Evolutionary conservation across 2,329 filamentous ascomycete genomes (phyloP), one percentile per base, ranked within the genome.

Genomic region (Fusarium sp.): DNA sequence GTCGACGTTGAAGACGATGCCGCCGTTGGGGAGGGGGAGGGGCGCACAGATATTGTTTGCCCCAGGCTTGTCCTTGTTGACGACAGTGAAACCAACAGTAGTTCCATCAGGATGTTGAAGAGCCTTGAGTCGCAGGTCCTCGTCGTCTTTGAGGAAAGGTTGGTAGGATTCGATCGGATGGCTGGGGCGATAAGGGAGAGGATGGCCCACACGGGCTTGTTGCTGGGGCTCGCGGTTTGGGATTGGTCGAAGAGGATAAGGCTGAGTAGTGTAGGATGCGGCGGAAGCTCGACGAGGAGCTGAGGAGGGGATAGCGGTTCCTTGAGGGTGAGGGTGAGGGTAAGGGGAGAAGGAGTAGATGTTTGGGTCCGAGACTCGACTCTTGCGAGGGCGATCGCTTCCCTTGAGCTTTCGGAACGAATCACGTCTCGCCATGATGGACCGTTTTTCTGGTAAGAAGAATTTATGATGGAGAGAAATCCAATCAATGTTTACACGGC

Each of bases 1-100:
- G 14, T 61, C 8, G 6, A 66, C 27, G 12, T 61, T 60, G 42
- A 74, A 74, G 11, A 55, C 62, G 2, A 74, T 33, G 4, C 72
- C 71, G 0, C 55, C 40, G 2, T 49, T 62, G 1, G 51, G 64
- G 10, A 73, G 40, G 0, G 65, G 53, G 1, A 74, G 51, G 4
- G 60, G 59, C 5, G 72, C 62, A 14, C 27, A 62, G 36, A 67
- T 8, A 10, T 74, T 74, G 14, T 70, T 72, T 11, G 44, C 38
- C 4, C 14, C 11, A 7, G n/a, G 56, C 16, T 22, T 40, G 17
- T 29, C 27, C 24, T 36, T 59, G 24, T 67, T 51, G 8, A 62
- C 20, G 11, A 72, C 55, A 17, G n/a, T 44, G 20, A 72, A 24
- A 0, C 69, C 66, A 4, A 62, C n/a, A 0, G 57, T 57, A 12